Base-by-base conservation (phyloP, 2,329 filamentous ascomycete genomes). In the Phialophora chinensis region DNA sequence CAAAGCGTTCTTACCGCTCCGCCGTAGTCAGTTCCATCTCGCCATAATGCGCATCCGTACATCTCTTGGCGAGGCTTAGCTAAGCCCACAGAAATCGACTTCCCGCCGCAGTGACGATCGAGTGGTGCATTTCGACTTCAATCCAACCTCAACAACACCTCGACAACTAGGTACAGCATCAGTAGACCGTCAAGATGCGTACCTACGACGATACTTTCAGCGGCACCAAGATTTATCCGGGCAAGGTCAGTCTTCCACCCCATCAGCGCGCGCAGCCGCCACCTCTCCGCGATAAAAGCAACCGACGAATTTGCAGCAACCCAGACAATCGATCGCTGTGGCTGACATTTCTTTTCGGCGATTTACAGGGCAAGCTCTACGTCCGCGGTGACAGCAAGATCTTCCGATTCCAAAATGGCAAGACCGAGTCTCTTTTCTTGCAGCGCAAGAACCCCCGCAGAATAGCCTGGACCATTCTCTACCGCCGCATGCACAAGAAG, bases 361-460 rank as follows among this genome's bases (percentile, higher is more conserved):
- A 4, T 54, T 11, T 63, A 71, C 65, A 98, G 95, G 95, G 95
- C 87, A 98, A 98, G 88, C 91, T 99, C 87, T 99, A 94, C 87
- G 87, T 99, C 88, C 93, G 95, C 85, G 93, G 94, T 82, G 95
- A 99, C 89, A 96, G 91, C 93, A 99, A 98, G 89, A 90, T 98
- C 88, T 99, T 99, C 91, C 93, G 95, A 82, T 99, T 99, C 91
- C 93, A 97, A 86, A 97, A 96, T 86, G 93, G 95, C 87, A 99
- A 99, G 88, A 94, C 92, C 85, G 95, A 99, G 87, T 97, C 93
- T 76, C 92, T 99, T 76, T 99, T 99, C 90, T 92, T 98, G 77
- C 95, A 99, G 89, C 94, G 95, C 88, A 99, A 99, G 92, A 99
- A 99, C 90, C 95, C 95, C 82, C 94, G 95, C 84, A 93, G 94